phyloP scores from a whole-genome alignment of 495 filamentous ascomycete species.

The Hyaloscypha finlandica region DNA sequence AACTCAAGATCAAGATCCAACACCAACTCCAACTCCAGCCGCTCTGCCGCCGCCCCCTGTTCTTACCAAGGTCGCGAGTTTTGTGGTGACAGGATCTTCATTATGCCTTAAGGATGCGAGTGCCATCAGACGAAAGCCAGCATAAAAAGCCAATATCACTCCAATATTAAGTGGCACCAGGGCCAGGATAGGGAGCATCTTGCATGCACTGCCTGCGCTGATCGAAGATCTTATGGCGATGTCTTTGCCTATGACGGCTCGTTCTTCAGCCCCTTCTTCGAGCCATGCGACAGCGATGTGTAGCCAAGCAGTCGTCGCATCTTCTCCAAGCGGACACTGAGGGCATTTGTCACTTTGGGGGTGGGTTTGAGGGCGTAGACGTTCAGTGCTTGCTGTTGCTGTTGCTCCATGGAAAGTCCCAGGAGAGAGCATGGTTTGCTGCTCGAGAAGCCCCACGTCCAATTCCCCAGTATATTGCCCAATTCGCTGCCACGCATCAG shows the following conservation, averaged over 20 bases:
- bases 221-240: conserved; percentile 20
- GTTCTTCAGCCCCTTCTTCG: background rate
- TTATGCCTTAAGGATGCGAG: conserved; percentile 3
- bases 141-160: conserved; percentile 22
- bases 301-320: background rate
- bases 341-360: background rate
- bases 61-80: background rate
- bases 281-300: background rate
- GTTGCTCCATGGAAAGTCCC: no score
- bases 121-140: background rate
- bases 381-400: background rate
- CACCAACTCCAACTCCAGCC: background rate
- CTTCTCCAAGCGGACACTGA: background rate
- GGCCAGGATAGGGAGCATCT: conserved; percentile 17
- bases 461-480: no score
- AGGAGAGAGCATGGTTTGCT: no score
- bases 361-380: background rate
- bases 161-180: conserved; percentile 13
- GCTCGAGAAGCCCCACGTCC: no score
- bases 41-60: background rate
- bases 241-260: background rate
- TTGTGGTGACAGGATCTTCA: background rate
- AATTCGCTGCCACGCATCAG: no score
- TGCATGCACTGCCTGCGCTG: conserved; percentile 22
- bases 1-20: background rate